Evolutionary conservation across 2,329 filamentous ascomycete species (phyloP).

Genomic region (Xylariaceae sp.): DNA sequence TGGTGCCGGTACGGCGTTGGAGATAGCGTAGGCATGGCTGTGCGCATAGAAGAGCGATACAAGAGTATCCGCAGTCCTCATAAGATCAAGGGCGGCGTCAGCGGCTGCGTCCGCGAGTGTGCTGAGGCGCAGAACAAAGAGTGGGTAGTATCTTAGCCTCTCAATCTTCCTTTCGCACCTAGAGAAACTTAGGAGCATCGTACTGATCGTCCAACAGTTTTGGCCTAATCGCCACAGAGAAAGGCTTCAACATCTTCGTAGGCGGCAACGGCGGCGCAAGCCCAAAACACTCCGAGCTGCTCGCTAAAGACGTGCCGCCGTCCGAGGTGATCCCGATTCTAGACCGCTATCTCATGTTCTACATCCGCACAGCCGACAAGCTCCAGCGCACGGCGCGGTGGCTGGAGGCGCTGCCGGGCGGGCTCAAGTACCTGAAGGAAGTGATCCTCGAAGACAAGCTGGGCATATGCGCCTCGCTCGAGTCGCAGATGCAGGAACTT

Average conservation of each 20-base stretch:
- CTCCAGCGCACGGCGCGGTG: constrained; percentile 88
- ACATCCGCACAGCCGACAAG: constrained; percentile 90
- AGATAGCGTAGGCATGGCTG: constrained; percentile 89
- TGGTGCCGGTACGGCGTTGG: constrained; percentile 92
- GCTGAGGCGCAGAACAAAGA: constrained; percentile 94
- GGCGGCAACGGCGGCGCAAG: constrained; percentile 89
- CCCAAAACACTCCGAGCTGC: constrained; percentile 79
- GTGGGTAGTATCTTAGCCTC: constrained; percentile 50
- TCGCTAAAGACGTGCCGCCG: constrained; percentile 85
- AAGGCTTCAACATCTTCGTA: constrained; percentile 92
- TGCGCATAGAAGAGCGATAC: constrained; percentile 86
- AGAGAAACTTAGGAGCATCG: not conserved
- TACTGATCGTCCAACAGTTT: constrained; percentile 59
- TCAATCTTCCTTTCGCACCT: not conserved
- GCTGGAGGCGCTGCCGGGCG: constrained; percentile 83
- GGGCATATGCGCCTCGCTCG: constrained; percentile 82
- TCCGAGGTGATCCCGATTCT: constrained; percentile 83
- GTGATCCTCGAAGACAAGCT: constrained; percentile 86
- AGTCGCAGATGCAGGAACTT: constrained; percentile 85
- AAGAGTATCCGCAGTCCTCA: constrained; percentile 89
- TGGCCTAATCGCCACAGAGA: constrained; percentile 88
- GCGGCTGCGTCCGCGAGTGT: constrained; percentile 89
- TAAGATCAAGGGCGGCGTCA: constrained; percentile 90
- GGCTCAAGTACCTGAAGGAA: constrained; percentile 80
- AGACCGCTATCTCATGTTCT: constrained; percentile 90